Evolutionary conservation across 1,139 yeast genomes (phyloP).

Genomic region (Sugiyamaella pinicola): DNA sequence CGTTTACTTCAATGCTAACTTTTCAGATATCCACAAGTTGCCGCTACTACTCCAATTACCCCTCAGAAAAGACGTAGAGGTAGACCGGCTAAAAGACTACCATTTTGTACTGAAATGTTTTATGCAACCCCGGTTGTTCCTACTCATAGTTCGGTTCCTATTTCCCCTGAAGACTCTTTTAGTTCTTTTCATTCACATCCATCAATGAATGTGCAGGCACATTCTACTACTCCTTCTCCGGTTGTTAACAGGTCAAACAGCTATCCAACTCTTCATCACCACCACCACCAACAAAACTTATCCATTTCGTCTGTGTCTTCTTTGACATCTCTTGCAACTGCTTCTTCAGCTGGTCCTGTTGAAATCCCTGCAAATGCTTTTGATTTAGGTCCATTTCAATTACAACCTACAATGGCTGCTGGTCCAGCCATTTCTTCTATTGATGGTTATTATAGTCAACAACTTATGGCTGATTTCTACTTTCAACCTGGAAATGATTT

Average conservation of each 20-base stretch:
- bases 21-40: constrained; percentile 4
- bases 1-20: constrained; percentile 1
- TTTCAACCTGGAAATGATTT: constrained; percentile 6
- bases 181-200: constrained; percentile 16
- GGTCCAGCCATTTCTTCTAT: constrained; percentile 16
- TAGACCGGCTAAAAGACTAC: constrained; percentile 34
- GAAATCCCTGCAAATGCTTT: constrained; percentile 7
- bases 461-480: constrained; percentile 12
- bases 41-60: constrained; percentile 12
- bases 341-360: constrained; percentile 12
- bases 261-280: constrained; percentile 4
- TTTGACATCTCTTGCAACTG: background rate
- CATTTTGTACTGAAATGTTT: constrained; percentile 33
- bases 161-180: constrained; percentile 17
- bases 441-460: constrained; percentile 9
- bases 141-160: constrained; percentile 13
- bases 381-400: constrained; percentile 6
- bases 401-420: constrained; percentile 7
- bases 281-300: constrained; percentile 14
- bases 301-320: constrained; percentile 9
- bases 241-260: constrained; percentile 11
- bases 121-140: constrained; percentile 30
- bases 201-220: constrained; percentile 18
- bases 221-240: constrained; percentile 15
- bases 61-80: constrained; percentile 31